Percentiles rank a stretch among this genome's conserved stretches.
phyloP scores from a whole-genome alignment of 1,139 yeast species.

The Geotrichum restrictum region DNA sequence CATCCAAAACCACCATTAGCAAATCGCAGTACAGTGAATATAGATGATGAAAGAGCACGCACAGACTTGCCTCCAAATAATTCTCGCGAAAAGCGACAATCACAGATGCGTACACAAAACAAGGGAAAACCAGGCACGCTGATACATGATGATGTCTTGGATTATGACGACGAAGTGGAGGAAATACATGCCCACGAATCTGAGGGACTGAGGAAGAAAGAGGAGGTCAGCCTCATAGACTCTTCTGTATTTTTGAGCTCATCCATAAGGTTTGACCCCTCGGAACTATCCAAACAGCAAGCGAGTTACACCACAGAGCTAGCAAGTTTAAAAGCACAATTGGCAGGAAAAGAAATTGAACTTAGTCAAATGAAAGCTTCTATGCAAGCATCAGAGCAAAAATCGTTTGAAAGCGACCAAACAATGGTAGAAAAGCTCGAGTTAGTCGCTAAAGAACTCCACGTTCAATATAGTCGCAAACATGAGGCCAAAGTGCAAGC shows the following conservation, averaged over 20 bases:
- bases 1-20: neutral
- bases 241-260: neutral
- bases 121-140: neutral
- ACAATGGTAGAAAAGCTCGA: slow-evolving; percentile 46
- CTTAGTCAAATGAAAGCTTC: slow-evolving; percentile 26
- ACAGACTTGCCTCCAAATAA: too few species aligned
- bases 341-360: slow-evolving; percentile 33
- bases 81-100: too few species aligned
- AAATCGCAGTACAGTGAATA: too few species aligned
- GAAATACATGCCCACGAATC: neutral
- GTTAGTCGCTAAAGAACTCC: slow-evolving; percentile 60
- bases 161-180: neutral
- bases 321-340: slow-evolving; percentile 28
- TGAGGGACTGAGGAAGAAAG: neutral
- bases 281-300: slow-evolving; percentile 14
- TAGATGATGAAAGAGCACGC: too few species aligned
- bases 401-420: slow-evolving; percentile 44
- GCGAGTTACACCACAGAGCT: slow-evolving; percentile 28
- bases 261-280: neutral
- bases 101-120: too few species aligned
- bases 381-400: slow-evolving; percentile 25
- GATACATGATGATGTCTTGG: neutral
- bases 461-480: slow-evolving; percentile 63
- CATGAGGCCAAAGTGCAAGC: slow-evolving; percentile 62
- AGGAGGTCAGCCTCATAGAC: slow-evolving; percentile 8